A percentile compares a stretch with the other conserved stretches of the same genome.
These are phyloP conservation scores for Syzygium aqueum DNA, from an alignment of 345 rosid genomes.

Conservation along the genomic window DNA sequence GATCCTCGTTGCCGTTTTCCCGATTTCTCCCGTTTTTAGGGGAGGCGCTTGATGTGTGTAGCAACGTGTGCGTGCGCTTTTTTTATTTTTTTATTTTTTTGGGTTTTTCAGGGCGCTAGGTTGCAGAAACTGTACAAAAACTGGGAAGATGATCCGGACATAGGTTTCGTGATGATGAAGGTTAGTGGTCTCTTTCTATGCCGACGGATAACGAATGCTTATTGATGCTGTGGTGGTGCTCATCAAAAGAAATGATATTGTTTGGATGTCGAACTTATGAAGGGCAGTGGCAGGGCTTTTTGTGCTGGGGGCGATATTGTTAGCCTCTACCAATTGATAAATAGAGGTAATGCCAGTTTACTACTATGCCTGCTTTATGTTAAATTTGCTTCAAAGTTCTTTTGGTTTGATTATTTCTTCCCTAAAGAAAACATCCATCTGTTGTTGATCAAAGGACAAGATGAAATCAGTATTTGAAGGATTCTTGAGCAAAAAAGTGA, in stretches of 20 bases:
- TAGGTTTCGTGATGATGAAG: conserved; percentile 78
- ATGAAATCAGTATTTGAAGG: not conserved
- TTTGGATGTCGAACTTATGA: conserved; percentile 9
- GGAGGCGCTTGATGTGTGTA: not conserved
- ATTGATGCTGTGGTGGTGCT: not conserved
- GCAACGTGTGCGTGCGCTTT: not conserved
- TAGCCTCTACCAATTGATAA: conserved; percentile 47
- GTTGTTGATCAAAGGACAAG: not conserved
- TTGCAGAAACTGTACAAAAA: conserved; percentile 57
- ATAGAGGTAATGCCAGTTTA: conserved; percentile 33
- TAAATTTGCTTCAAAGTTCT: not conserved
- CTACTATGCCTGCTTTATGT: not conserved
- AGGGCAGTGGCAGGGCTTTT: conserved; percentile 97
- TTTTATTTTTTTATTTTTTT: too few relatives aligned
- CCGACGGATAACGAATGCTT: not conserved
- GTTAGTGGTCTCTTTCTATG: conserved; percentile 20
- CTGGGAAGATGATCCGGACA: conserved; percentile 81
- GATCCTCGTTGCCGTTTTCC: not conserved
- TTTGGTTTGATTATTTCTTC: not conserved
- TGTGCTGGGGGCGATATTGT: conserved; percentile 94
- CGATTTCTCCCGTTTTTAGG: not conserved
- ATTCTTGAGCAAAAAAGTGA: not conserved
- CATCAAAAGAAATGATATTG: not conserved
- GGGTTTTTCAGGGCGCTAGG: conserved; percentile 34
- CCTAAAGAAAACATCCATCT: not conserved